Conservation (phyloP, 305 asterid species). For the Plantago coronopus region DNA sequence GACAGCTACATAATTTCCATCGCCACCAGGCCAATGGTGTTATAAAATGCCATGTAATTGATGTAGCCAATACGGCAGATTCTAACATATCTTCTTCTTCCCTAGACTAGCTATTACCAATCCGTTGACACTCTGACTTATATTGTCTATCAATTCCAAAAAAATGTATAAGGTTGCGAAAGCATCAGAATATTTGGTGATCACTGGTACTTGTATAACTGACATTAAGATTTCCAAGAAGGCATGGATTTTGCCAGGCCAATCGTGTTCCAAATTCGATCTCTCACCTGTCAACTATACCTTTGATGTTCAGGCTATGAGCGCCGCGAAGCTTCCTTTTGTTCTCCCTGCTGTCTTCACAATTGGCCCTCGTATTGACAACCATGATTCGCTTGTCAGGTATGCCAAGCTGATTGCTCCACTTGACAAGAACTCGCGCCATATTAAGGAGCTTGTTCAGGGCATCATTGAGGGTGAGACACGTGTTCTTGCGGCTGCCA, state of each 20-base stretch:
- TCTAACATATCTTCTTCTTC: no score
- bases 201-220: conserved; percentile 43
- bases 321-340: conserved; percentile 66
- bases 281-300: conserved; percentile 63
- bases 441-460: conserved; percentile 52
- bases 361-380: conserved; percentile 51
- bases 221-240: conserved; percentile 47
- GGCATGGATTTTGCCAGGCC: conserved; percentile 54
- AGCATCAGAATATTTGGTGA: conserved; percentile 61
- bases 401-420: conserved; percentile 60
- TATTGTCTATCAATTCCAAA: no score
- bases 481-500: conserved; percentile 57
- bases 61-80: no score
- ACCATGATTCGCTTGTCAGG: conserved; percentile 33
- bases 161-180: conserved; percentile 45
- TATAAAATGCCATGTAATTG: no score
- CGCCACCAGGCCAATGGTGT: no score
- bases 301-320: conserved; percentile 73
- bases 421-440: conserved; percentile 51
- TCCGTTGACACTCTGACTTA: no score
- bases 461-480: conserved; percentile 66
- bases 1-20: no score
- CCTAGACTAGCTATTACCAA: no score
- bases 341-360: conserved; percentile 73
- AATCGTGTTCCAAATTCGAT: conserved; percentile 38